phyloP scores from a whole-genome alignment of 495 filamentous ascomycete genomes.

The Aspergillus indologenus region DNA sequence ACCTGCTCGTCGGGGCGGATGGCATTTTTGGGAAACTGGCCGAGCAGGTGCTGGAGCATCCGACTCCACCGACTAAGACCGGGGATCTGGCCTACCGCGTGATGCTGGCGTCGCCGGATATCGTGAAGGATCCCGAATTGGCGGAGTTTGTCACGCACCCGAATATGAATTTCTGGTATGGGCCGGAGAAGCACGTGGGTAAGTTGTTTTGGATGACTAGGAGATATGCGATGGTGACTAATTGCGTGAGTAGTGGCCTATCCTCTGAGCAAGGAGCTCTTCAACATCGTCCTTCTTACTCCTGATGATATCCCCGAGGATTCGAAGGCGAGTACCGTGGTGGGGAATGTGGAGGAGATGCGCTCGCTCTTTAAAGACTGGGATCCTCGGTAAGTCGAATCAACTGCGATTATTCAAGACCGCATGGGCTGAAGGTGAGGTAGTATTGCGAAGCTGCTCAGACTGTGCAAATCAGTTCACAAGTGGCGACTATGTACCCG shows the following conservation, averaged over 20 bases:
- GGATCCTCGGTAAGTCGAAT: slow-evolving; percentile 44
- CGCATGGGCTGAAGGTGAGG: background rate
- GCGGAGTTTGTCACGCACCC: slow-evolving; percentile 48
- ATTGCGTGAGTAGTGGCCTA: slow-evolving; percentile 48
- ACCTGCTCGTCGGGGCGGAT: slow-evolving; percentile 57
- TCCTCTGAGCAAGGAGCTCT: slow-evolving; percentile 53
- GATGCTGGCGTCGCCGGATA: slow-evolving; percentile 45
- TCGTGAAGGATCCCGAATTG: slow-evolving; percentile 44
- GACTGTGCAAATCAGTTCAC: slow-evolving; percentile 46
- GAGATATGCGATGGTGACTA: background rate
- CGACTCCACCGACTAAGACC: slow-evolving; percentile 48
- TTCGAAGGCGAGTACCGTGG: slow-evolving; percentile 34
- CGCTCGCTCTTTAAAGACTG: slow-evolving; percentile 54
- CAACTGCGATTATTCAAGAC: background rate
- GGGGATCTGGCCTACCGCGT: slow-evolving; percentile 69
- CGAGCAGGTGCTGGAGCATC: slow-evolving; percentile 33
- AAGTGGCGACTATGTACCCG: slow-evolving; percentile 65
- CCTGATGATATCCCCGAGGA: slow-evolving; percentile 63
- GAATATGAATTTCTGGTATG: slow-evolving; percentile 67
- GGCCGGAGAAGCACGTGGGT: slow-evolving; percentile 55
- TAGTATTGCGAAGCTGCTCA: slow-evolving; percentile 31
- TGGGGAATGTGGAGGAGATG: slow-evolving; percentile 65
- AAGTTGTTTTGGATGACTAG: slow-evolving; percentile 1
- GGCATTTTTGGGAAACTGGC: slow-evolving; percentile 47
- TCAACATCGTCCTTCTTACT: slow-evolving; percentile 65